Conservation (phyloP, 2,329 filamentous ascomycete genomes). For the Colletotrichum chrysophilum region DNA sequence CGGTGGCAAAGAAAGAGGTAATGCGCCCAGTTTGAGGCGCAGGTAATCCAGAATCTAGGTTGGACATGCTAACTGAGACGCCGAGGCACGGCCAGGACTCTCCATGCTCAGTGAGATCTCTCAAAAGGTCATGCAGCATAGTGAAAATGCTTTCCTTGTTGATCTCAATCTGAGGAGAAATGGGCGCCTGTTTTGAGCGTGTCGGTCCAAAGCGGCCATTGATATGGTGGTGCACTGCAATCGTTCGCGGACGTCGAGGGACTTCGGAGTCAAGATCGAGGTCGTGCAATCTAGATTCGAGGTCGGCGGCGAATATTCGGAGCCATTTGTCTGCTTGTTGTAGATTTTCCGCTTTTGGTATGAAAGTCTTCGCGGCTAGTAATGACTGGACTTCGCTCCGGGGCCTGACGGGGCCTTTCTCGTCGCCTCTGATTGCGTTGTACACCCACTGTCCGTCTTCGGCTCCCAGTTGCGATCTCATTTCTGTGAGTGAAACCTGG, state of each 20-base stretch:
- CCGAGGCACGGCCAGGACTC: background rate
- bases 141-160: background rate
- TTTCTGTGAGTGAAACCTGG: background rate
- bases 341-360: background rate
- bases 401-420: background rate
- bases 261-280: background rate
- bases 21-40: background rate
- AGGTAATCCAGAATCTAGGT: background rate
- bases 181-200: background rate
- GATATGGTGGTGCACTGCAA: background rate
- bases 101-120: background rate
- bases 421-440: background rate
- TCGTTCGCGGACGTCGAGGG: background rate
- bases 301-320: background rate
- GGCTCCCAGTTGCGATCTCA: background rate
- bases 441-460: background rate
- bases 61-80: background rate
- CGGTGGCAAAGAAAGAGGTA: background rate
- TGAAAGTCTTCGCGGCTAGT: background rate
- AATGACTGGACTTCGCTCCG: background rate
- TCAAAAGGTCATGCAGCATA: background rate
- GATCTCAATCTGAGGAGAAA: background rate
- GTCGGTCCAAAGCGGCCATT: background rate
- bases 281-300: background rate
- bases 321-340: background rate